These are phyloP conservation scores for Chlorociboria aeruginascens DNA, from an alignment of 495 filamentous ascomycete genomes.

Conservation along the genomic window DNA sequence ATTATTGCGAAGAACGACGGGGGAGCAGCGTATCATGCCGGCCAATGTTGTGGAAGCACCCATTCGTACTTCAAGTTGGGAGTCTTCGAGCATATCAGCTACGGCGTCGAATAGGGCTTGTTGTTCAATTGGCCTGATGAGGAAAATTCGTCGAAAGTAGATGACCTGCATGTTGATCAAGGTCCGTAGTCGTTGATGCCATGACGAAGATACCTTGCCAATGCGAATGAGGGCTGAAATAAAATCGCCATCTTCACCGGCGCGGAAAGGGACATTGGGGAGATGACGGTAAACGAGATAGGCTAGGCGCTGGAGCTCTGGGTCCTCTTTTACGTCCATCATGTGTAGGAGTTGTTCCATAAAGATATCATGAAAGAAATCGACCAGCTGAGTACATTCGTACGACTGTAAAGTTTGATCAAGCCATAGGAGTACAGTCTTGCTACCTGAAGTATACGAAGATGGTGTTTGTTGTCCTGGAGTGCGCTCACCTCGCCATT, in stretches of 20 bases:
- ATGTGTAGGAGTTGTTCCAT: slow-evolving; percentile 91
- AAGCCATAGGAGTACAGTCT: slow-evolving; percentile 92
- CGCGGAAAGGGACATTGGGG: slow-evolving; percentile 87
- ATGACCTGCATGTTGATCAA: slow-evolving; percentile 99
- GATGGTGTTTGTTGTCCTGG: slow-evolving; percentile 89
- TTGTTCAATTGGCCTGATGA: slow-evolving; percentile 68
- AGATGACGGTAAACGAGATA: slow-evolving; percentile 97
- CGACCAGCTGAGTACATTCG: slow-evolving; percentile 82
- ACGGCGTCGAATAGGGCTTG: slow-evolving; percentile 79
- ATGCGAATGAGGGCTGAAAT: slow-evolving; percentile 80
- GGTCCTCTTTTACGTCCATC: slow-evolving; percentile 99
- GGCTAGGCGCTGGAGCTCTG: slow-evolving; percentile 84
- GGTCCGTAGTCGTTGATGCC: slow-evolving; percentile 94
- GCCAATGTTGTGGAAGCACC: slow-evolving; percentile 84
- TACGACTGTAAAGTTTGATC: slow-evolving; percentile 82
- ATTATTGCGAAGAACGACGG: slow-evolving; percentile 59
- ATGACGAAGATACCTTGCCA: slow-evolving; percentile 73
- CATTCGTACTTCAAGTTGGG: slow-evolving; percentile 89
- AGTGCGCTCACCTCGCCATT: slow-evolving; percentile 73
- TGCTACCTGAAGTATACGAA: slow-evolving; percentile 89
- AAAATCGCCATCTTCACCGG: slow-evolving; percentile 72
- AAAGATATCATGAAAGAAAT: slow-evolving; percentile 83
- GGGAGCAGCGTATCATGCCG: slow-evolving; percentile 98
- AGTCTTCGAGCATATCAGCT: slow-evolving; percentile 82
- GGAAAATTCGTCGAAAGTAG: slow-evolving; percentile 93